Conservation (phyloP, 192 early-diverging fungal species). For the Diversispora eburnea region DNA sequence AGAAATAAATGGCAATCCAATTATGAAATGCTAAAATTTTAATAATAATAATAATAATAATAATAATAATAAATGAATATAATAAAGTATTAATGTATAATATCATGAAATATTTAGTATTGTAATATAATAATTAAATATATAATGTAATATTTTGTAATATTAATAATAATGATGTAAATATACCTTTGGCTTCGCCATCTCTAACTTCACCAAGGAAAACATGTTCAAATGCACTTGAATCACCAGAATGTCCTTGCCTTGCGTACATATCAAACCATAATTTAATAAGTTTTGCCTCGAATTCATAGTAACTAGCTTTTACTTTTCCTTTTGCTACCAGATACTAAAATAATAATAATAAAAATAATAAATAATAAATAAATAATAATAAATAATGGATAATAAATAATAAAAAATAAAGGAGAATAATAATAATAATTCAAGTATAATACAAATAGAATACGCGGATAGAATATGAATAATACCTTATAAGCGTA, state of each 20-base stretch:
- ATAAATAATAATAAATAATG: not conserved
- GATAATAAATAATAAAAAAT: not conserved
- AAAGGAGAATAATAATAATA: not conserved
- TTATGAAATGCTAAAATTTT: constrained; percentile 23
- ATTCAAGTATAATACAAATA: too few relatives aligned
- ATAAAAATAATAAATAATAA: not conserved
- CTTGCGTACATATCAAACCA: constrained; percentile 28
- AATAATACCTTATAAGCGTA: constrained; percentile 9
- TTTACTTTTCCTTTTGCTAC: not conserved
- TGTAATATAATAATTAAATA: too few relatives aligned
- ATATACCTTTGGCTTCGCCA: constrained; percentile 21
- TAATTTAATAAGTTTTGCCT: not conserved
- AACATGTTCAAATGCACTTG: constrained; percentile 28
- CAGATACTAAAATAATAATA: not conserved
- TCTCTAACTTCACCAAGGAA: constrained; percentile 23
- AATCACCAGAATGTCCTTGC: constrained; percentile 3
- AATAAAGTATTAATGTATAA: too few relatives aligned
- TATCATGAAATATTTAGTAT: too few relatives aligned
- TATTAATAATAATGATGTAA: too few relatives aligned
- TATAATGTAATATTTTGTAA: too few relatives aligned
- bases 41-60: not conserved
- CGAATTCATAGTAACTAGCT: not conserved
- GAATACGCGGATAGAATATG: too few relatives aligned
- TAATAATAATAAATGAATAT: not conserved
- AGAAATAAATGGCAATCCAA: constrained; percentile 25